phyloP scores from a whole-genome alignment of 164 flowering plant genomes.

The Platanus orientalis region DNA sequence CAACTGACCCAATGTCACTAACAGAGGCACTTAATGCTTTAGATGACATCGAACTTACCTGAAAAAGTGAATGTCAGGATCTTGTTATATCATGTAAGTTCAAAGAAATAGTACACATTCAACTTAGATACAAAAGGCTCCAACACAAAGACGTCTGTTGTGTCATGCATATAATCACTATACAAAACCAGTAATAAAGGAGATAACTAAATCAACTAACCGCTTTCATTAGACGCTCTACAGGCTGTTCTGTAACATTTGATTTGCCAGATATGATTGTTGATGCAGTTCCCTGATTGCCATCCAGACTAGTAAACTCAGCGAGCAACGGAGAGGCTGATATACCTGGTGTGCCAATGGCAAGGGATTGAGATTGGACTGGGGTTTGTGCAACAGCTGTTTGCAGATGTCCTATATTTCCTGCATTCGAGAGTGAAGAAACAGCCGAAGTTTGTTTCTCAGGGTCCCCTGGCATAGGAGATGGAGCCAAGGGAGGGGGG shows the following conservation, averaged over 20 bases:
- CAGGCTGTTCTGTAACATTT: conserved; percentile 59
- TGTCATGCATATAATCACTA: neutral
- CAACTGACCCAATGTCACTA: conserved; percentile 75
- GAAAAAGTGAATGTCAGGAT: conserved; percentile 14
- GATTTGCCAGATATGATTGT: conserved; percentile 48
- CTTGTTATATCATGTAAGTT: too few relatives aligned
- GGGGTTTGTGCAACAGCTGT: conserved; percentile 27
- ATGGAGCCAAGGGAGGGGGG: conserved; percentile 78
- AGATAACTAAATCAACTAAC: conserved; percentile 38
- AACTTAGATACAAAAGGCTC: neutral
- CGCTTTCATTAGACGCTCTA: conserved; percentile 74
- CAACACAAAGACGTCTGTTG: neutral
- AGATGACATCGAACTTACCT: conserved; percentile 73
- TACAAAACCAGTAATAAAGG: neutral
- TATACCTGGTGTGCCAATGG: conserved; percentile 90
- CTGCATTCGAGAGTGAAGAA: conserved; percentile 57
- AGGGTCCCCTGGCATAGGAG: conserved; percentile 73
- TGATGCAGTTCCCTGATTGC: conserved; percentile 44
- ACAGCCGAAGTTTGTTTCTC: conserved; percentile 60
- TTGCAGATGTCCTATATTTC: conserved; percentile 55
- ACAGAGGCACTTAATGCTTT: conserved; percentile 65
- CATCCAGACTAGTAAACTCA: conserved; percentile 61
- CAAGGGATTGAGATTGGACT: conserved; percentile 57
- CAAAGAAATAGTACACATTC: neutral
- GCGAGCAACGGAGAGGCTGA: conserved; percentile 92